Evolutionary conservation across 176 grass and related monocot species (phyloP), one percentile per base, ranked within the genome.

Genomic region (Phyllostachys edulis): DNA sequence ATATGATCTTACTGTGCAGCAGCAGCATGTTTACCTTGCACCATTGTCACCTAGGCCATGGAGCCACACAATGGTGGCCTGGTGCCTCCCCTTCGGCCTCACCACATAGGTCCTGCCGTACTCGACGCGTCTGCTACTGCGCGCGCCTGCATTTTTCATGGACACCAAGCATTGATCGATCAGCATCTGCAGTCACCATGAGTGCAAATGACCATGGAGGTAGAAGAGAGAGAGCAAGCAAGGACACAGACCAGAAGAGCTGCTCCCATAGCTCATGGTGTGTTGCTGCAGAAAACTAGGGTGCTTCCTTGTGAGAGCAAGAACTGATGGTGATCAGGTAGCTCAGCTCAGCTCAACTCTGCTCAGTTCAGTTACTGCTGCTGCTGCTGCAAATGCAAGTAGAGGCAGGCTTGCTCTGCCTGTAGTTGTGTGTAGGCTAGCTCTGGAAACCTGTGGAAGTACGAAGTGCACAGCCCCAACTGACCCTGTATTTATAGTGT

Each of bases 21-120:
- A 69, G 67, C 18, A 60, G 1, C 20, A 27, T 51, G 42, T 2
- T 72, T 82, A 97, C 94, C 94, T 97, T 80, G 85, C 83, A 34
- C 94, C 94, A 90, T 97, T 97, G 87, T 97, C 94, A n/a, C 94
- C 94, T 49, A 94, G 44, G 78, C 91, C 94, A 68, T 97, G 94
- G 90, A 97, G 91, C 94, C 94, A 97, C 41, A 97, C 91, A 82
- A 97, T 97, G 55, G 94, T 97, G 79, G 89, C 94, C 88, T 82
- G 91, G 66, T 97, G 94, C 85, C 94, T 94, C 82, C 85, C 94
- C 87, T 92, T 97, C 51, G 94, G 94, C 92, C 94, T 92, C 72
- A 97, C 94, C 84, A 97, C 94, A 80, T 97, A 92, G 2, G 94
- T 97, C 86, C 94, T 86, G 27, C 94, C 94, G 54, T 97, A 97